A percentile compares a stretch with the other conserved stretches of the same genome.
Conservation (phyloP, 2,329 filamentous ascomycete species). For the Colletotrichum tropicicola region DNA sequence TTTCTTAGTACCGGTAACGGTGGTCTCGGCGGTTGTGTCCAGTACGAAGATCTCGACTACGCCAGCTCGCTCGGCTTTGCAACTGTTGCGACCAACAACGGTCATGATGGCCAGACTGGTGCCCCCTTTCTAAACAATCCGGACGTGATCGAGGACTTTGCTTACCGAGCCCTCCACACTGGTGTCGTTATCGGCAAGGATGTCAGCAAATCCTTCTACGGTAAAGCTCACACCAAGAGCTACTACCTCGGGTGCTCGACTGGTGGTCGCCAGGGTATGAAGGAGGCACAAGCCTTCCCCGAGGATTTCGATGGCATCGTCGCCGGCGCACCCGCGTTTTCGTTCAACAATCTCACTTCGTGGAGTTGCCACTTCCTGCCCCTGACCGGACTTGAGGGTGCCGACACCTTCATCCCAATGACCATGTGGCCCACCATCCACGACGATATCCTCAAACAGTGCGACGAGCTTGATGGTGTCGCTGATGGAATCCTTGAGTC, state of each 20-base stretch:
- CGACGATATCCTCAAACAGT: no score
- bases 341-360: conserved; percentile 48
- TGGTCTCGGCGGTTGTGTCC: conserved; percentile 54
- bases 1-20: conserved; percentile 55
- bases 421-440: conserved; percentile 28
- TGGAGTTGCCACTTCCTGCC: conserved; percentile 56
- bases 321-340: conserved; percentile 42
- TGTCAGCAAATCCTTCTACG: conserved; percentile 53
- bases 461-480: conserved; percentile 58
- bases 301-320: conserved; percentile 62
- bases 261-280: conserved; percentile 63
- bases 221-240: conserved; percentile 45
- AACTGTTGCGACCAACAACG: conserved; percentile 57
- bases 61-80: conserved; percentile 51
- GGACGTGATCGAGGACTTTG: conserved; percentile 43
- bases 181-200: conserved; percentile 52
- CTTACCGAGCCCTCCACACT: conserved; percentile 34
- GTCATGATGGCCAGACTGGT: conserved; percentile 51
- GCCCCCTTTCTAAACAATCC: conserved; percentile 42
- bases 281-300: conserved; percentile 48
- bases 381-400: conserved; percentile 47
- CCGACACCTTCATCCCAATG: conserved; percentile 34
- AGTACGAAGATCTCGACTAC: conserved; percentile 53
- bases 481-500: conserved; percentile 57
- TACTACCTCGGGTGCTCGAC: conserved; percentile 64